Base-by-base conservation (phyloP, 768 basidiomycete genomes). In the Trametes cinnabarina region DNA sequence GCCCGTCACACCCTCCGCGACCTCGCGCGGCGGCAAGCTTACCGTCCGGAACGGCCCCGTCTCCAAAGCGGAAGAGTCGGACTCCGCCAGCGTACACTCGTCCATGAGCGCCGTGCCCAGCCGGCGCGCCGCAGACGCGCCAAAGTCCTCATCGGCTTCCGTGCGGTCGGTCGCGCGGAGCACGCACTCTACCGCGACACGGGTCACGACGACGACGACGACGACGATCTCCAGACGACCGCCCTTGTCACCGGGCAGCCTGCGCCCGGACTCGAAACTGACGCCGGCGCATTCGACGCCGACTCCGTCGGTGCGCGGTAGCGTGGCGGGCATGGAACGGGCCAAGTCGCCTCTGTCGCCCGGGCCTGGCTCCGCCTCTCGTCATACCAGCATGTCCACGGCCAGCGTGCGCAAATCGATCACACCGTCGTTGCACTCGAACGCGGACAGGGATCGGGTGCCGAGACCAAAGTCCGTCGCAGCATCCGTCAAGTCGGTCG, bases 181-280 rank as follows among this genome's bases (percentile, higher is more conserved):
- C 60, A 76, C 74, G 10, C 63, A 68, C 23, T 72, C 72, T 2
- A 69, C 69, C 2, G 62, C 65, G 12, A 75, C 74, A 25, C 69
- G 73, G 10, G 65, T 65, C 34, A 71, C 69, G 32, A 63, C 67
- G 19, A 58, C 66, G n/a, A n/a, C n/a, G n/a, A n/a, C n/a, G n/a
- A n/a, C n/a, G 30, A 59, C 64, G 14, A 59, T 55, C 63, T 66
- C 65, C 9, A 66, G 71, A 3, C 68, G 68, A 17, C 48, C 50
- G 10, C 55, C 64, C n/a, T 51, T 62, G 20, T 65, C 62, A 9
- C 51, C 68, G 1, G 66, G 66, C 30, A 61, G 55, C 10, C 61
- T 60, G 19, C 66, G 73, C 17, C 88, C 88, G 2, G 89, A 91
- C 62, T 90, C 87, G 5, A 90, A 90, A 65, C 75, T 90, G 9